Conservation (phyloP, 192 early-diverging fungal genomes). For the Coemansia sp. region DNA sequence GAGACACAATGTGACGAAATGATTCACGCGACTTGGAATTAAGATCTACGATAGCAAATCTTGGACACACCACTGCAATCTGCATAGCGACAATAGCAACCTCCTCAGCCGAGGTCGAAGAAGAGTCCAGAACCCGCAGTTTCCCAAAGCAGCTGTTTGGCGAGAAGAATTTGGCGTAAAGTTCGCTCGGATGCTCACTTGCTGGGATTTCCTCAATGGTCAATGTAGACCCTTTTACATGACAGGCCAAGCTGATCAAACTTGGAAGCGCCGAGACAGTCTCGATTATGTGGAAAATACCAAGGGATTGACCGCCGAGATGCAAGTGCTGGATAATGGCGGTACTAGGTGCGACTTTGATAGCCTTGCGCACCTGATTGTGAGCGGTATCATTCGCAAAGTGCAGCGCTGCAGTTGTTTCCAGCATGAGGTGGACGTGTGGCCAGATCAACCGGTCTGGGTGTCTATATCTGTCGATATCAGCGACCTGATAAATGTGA, state of each 20-base stretch:
- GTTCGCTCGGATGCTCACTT: background rate
- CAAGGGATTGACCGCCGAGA: background rate
- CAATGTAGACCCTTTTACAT: background rate
- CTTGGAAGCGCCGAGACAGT: background rate
- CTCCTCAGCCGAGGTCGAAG: background rate
- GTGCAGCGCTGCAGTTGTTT: background rate
- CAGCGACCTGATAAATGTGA: too few species aligned
- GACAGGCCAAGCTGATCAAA: background rate
- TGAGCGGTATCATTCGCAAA: background rate
- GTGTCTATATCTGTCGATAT: too few species aligned
- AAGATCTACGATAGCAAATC: background rate
- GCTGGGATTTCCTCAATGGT: background rate
- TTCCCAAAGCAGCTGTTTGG: background rate
- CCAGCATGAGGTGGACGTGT: background rate
- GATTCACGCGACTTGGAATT: background rate
- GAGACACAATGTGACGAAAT: background rate
- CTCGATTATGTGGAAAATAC: background rate
- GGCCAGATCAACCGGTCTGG: too few species aligned
- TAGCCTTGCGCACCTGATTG: background rate
- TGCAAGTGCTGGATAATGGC: background rate
- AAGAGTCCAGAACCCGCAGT: background rate
- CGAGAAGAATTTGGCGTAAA: background rate
- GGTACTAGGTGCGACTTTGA: background rate
- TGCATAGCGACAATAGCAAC: background rate
- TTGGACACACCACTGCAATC: background rate